Evolutionary conservation across 805 yeast genomes (phyloP).

Genomic region (Wickerhamomyces mucosus): DNA sequence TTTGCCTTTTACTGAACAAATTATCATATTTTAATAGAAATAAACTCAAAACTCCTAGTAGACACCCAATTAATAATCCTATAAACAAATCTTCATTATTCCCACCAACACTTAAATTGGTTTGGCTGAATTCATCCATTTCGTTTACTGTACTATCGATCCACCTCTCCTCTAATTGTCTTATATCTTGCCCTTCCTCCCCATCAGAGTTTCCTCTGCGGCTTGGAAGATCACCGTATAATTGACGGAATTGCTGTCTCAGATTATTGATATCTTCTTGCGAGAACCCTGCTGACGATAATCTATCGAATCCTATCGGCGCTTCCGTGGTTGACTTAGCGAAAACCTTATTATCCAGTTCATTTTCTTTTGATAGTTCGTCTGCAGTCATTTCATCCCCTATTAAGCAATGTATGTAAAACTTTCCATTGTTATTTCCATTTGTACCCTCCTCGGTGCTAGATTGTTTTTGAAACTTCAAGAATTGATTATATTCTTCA

Average conservation of each 20-base stretch:
- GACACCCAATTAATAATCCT: slow-evolving; percentile 66
- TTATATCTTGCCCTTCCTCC: slow-evolving; percentile 33
- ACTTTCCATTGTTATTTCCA: slow-evolving; percentile 17
- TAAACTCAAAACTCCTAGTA: slow-evolving; percentile 64
- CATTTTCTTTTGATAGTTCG: slow-evolving; percentile 52
- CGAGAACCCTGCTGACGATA: slow-evolving; percentile 75
- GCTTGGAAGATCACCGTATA: slow-evolving; percentile 43
- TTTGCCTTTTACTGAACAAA: slow-evolving; percentile 52
- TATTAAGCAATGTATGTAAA: slow-evolving; percentile 73
- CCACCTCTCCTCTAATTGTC: slow-evolving; percentile 81
- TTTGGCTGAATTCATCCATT: slow-evolving; percentile 35
- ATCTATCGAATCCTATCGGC: slow-evolving; percentile 75
- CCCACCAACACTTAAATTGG: slow-evolving; percentile 23
- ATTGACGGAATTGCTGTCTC: slow-evolving; percentile 61
- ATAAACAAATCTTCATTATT: slow-evolving; percentile 46
- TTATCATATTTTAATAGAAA: slow-evolving; percentile 52
- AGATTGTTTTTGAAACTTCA: slow-evolving; percentile 13
- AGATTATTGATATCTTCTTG: slow-evolving; percentile 66
- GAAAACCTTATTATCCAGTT: slow-evolving; percentile 43
- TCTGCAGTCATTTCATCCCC: slow-evolving; percentile 52
- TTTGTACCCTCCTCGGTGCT: slow-evolving; percentile 2
- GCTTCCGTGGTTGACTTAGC: slow-evolving; percentile 50
- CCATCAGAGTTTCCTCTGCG: slow-evolving; percentile 2
- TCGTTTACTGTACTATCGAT: slow-evolving; percentile 64
- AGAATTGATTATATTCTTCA: slow-evolving; percentile 33